These are phyloP conservation scores for Hanseniaspora taiwanica DNA, from an alignment of 805 yeast species.

Conservation along the genomic window DNA sequence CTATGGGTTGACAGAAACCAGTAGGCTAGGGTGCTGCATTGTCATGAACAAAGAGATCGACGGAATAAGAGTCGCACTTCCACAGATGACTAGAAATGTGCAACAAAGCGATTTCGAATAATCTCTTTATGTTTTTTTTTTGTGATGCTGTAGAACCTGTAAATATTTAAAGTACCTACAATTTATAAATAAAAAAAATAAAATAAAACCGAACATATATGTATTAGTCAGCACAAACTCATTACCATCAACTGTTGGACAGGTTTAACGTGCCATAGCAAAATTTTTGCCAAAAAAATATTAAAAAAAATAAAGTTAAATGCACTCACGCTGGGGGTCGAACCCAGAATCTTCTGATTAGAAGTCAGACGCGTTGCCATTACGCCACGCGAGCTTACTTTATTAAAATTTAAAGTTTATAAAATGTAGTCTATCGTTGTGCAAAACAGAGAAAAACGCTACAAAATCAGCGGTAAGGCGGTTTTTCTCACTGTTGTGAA, in stretches of 20 bases:
- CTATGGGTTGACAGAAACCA: constrained; percentile 92
- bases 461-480: too few relatives aligned
- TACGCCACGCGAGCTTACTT: constrained; percentile 37
- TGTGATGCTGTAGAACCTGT: too few relatives aligned
- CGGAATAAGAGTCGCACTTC: constrained; percentile 88
- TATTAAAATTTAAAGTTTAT: too few relatives aligned
- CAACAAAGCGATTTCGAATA: constrained; percentile 66
- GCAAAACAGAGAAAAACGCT: too few relatives aligned
- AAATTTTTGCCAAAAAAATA: not conserved
- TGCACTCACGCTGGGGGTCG: constrained; percentile 43
- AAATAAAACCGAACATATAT: too few relatives aligned
- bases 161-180: not conserved
- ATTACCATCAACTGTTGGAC: too few relatives aligned
- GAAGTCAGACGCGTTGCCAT: constrained; percentile 46
- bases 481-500: not conserved
- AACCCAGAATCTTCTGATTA: constrained; percentile 43
- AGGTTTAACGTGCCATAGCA: not conserved
- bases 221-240: too few relatives aligned
- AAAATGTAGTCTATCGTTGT: not conserved
- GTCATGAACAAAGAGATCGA: constrained; percentile 81
- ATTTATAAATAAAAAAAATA: too few relatives aligned
- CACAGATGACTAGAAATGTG: constrained; percentile 93
- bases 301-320: constrained; percentile 10
- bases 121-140: too few relatives aligned
- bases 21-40: constrained; percentile 91